Percentiles rank a stretch among this genome's conserved stretches.
Conservation (phyloP, 176 grass and related monocot genomes). For the Echinochloa phyllopogon region DNA sequence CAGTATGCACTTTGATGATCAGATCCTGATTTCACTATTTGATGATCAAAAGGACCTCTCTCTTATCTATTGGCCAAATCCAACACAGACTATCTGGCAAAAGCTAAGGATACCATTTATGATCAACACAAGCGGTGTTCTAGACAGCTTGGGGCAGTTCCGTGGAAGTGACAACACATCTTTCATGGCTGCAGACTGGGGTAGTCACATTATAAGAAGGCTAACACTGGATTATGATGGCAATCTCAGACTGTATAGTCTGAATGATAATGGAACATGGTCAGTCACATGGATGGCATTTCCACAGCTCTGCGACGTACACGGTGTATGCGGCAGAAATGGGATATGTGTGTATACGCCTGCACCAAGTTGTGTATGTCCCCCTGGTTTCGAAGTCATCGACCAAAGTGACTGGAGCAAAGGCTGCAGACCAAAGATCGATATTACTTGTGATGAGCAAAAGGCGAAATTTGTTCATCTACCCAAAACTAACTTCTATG, state of each 20-base stretch:
- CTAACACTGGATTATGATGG: conserved; percentile 61
- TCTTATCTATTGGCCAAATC: conserved; percentile 54
- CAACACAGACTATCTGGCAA: not conserved
- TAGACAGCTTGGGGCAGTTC: conserved; percentile 37
- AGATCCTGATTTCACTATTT: conserved; percentile 47
- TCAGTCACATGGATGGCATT: conserved; percentile 62
- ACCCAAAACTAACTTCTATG: conserved; percentile 30
- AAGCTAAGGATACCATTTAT: conserved; percentile 24
- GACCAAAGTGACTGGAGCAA: conserved; percentile 54
- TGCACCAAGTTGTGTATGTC: conserved; percentile 43
- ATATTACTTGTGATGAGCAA: conserved; percentile 1
- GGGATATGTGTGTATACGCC: conserved; percentile 60
- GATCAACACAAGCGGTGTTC: not conserved
- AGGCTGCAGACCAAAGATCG: conserved; percentile 51
- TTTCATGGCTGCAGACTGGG: conserved; percentile 48
- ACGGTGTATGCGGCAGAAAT: conserved; percentile 58
- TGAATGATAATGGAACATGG: conserved; percentile 35
- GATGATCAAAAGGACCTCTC: conserved; percentile 40
- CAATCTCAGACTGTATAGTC: conserved; percentile 56
- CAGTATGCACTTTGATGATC: conserved; percentile 49
- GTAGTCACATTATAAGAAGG: conserved; percentile 26
- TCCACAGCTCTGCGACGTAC: conserved; percentile 39
- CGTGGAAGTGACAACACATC: conserved; percentile 35
- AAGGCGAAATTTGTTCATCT: conserved; percentile 39
- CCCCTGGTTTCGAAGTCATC: conserved; percentile 43